A percentile compares a stretch with the other conserved stretches of the same genome.
Conservation (phyloP, 345 rosid genomes). For the Populus davidiana region DNA sequence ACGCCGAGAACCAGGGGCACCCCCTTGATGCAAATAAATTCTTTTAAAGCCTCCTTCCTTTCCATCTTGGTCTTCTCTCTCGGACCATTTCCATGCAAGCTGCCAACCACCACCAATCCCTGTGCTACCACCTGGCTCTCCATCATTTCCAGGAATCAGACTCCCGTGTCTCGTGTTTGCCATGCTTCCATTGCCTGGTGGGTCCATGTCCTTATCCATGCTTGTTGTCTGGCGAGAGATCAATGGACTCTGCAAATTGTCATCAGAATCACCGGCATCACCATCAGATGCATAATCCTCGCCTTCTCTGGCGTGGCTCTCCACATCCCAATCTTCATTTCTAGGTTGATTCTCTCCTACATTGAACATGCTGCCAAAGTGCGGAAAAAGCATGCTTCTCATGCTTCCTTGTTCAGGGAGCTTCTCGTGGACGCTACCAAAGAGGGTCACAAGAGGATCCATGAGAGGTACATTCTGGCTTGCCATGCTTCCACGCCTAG, state of each 20-base stretch:
- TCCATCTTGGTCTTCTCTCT: conserved; percentile 65
- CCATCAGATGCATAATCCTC: conserved; percentile 72
- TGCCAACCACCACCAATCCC: conserved; percentile 99
- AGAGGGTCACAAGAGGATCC: conserved; percentile 89
- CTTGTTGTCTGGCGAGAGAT: conserved; percentile 89
- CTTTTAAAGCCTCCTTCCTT: conserved; percentile 80
- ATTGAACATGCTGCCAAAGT: conserved; percentile 96
- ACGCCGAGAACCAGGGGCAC: conserved; percentile 54
- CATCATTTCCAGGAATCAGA: conserved; percentile 51
- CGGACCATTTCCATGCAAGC: conserved; percentile 95
- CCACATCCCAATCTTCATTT: conserved; percentile 86
- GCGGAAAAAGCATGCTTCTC: conserved; percentile 86
- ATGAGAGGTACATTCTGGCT: conserved; percentile 47
- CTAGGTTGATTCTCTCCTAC: conserved; percentile 74
- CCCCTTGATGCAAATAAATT: conserved; percentile 78
- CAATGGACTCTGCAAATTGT: conserved; percentile 76
- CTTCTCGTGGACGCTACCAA: conserved; percentile 86
- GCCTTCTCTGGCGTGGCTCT: conserved; percentile 62
- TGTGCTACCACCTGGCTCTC: conserved; percentile 49
- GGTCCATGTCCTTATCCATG: conserved; percentile 60
- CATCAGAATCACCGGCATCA: conserved; percentile 62
- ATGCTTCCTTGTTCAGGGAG: conserved; percentile 76
- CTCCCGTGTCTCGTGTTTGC: conserved; percentile 60
- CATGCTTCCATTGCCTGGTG: conserved; percentile 48
- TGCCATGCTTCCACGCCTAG: conserved; percentile 67